phyloP scores from a whole-genome alignment of 345 rosid genomes.

The Populus pruinosa region DNA sequence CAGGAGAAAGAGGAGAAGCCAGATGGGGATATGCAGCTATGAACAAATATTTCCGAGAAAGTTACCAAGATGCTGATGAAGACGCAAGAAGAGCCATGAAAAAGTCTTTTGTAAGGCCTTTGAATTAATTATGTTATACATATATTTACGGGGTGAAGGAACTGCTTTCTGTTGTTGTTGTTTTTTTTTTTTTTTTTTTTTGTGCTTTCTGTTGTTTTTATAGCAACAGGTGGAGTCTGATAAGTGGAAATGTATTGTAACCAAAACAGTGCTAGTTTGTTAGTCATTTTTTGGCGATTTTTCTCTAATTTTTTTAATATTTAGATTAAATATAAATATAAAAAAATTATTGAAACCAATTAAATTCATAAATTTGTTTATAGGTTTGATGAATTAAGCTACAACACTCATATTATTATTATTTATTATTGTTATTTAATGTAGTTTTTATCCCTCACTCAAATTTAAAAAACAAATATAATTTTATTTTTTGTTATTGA shows the following conservation, averaged over 20 bases:
- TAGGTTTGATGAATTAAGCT: no score
- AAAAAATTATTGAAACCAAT: no score
- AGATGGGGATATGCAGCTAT: conserved; percentile 86
- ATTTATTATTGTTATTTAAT: no score
- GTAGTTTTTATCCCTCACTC: no score
- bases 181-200: background rate
- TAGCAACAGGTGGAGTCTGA: conserved; percentile 59
- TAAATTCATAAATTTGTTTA: rapidly evolving
- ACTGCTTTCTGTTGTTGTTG: background rate
- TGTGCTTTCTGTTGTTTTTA: background rate
- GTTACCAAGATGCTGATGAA: conserved; percentile 72
- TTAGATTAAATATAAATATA: no score
- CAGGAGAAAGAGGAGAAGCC: conserved; percentile 96
- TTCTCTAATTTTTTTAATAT: no score
- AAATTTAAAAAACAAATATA: no score
- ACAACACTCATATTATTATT: rapidly evolving
- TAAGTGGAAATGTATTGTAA: no score
- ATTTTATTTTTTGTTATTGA: no score
- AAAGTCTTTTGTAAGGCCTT: conserved; percentile 82
- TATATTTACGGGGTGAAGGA: background rate
- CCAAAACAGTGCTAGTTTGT: no score
- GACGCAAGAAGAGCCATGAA: conserved; percentile 89
- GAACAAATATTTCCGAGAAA: conserved; percentile 84
- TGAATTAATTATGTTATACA: background rate
- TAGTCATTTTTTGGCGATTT: no score